Base-by-base conservation (phyloP, 306 rosid genomes). In the Geum urbanum region DNA sequence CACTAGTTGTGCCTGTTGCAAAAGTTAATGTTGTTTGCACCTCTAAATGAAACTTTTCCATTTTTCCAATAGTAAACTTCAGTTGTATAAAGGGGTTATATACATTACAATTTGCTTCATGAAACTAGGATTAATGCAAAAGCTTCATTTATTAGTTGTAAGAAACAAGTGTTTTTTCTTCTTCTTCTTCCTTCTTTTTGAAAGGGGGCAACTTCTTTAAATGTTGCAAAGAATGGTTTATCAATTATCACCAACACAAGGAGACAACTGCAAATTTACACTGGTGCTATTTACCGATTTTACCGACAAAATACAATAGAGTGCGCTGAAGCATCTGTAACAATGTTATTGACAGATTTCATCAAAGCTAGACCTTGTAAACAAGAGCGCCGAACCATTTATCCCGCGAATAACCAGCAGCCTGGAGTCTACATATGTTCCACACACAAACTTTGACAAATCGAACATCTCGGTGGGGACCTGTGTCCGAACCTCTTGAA, bases 401-500 rank as follows among this genome's bases (percentile, higher is more conserved):
- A 94, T 90, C 55, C 96, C 89, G 5, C 98, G 83, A 32, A 92
- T 84, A 59, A 92, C 87, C 12, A 94, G 86, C 63, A 88, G 57
- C 83, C 98, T 86, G 14, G 97, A 81, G 80, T 94, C 97, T 47
- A 86, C 97, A 55, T 85, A 94, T 13, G 98, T 94, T 81, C 98
- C 98, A 56, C 98, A 94, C 15, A 90, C 96, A 13, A 94, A 76
- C 91, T 86, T 88, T 0, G 98, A 83, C 82, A 94, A 53, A 85
- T 94, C 98, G 76, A 94, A 94, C 78, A 94, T 83, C 75, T 90
- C 97, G 0, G 98, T 94, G 1, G 98, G 98, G 73, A 90, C 53
- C 73, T 90, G 98, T 52, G 76, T 74, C 69, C 91, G 85, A 43
- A 90, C 81, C 83, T 94, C 98, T 70, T 79, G 90, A 53, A 88